A percentile compares a stretch with the other conserved stretches of the same genome.
phyloP scores from a whole-genome alignment of 768 basidiomycete species.

The Ramaria sp. region DNA sequence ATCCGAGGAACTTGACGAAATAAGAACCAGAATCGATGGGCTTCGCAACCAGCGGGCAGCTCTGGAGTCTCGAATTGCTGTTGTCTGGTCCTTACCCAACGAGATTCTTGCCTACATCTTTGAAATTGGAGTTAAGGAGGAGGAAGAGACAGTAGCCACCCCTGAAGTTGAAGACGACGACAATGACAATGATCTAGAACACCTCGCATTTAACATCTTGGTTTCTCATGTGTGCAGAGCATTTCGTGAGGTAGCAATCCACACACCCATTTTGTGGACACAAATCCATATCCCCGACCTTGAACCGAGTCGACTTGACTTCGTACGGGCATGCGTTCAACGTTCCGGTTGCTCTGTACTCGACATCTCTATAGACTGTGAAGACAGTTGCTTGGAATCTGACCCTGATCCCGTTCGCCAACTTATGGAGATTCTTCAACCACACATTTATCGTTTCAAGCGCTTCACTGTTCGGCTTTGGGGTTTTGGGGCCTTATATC shows the following conservation, averaged over 20 bases:
- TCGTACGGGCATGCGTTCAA: background rate
- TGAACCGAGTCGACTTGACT: background rate
- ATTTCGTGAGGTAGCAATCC: slow-evolving; percentile 46
- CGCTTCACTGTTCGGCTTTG: background rate
- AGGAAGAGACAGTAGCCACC: slow-evolving; percentile 22
- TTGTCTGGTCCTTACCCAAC: slow-evolving; percentile 27
- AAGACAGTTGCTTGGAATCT: background rate
- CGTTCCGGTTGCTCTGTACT: background rate
- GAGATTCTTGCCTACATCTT: slow-evolving; percentile 53
- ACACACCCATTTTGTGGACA: slow-evolving; percentile 44
- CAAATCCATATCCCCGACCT: slow-evolving; percentile 26
- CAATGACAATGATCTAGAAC: background rate
- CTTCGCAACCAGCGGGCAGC: slow-evolving; percentile 1
- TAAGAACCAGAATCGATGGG: background rate
- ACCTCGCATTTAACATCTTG: slow-evolving; percentile 32
- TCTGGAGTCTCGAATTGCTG: slow-evolving; percentile 1
- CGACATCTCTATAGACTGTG: background rate
- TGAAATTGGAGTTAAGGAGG: slow-evolving; percentile 35
- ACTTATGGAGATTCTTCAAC: background rate
- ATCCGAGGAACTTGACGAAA: background rate
- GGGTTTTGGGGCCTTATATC: background rate
- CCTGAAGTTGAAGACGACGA: slow-evolving; percentile 26
- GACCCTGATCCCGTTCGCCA: background rate
- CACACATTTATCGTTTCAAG: slow-evolving; percentile 2
- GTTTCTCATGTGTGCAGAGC: slow-evolving; percentile 48